Evolutionary conservation across 176 grass and related monocot species (phyloP).

Genomic region (Cenchrus fungigraminus): DNA sequence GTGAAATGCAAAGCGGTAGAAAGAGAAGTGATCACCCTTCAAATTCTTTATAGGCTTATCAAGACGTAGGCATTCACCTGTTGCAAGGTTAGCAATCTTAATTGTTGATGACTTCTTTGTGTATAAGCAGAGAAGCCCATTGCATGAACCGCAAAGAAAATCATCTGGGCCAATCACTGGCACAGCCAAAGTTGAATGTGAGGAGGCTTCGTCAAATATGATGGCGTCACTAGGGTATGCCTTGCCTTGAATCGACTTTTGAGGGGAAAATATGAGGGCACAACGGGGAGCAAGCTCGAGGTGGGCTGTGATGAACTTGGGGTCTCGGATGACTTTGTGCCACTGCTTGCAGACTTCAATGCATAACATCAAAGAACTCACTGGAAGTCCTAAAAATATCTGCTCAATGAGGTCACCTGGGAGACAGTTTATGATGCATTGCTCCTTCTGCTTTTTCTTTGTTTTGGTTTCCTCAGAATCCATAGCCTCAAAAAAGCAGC

Average conservation of each 20-base stretch:
- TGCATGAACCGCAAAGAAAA: constrained; percentile 40
- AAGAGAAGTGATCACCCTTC: constrained; percentile 12
- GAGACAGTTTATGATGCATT: constrained; percentile 1
- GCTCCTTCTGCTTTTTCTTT: not conserved
- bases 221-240: constrained; percentile 25
- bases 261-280: constrained; percentile 19
- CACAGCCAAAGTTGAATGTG: not conserved
- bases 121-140: constrained; percentile 50
- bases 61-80: constrained; percentile 31
- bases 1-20: constrained; percentile 30
- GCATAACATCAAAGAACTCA: constrained; percentile 32
- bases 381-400: constrained; percentile 37
- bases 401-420: constrained; percentile 11
- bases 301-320: constrained; percentile 2
- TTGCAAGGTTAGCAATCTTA: constrained; percentile 40
- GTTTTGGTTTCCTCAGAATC: constrained; percentile 7
- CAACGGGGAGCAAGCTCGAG: not conserved
- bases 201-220: constrained; percentile 36
- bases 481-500: constrained; percentile 13
- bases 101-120: constrained; percentile 18
- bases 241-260: not conserved
- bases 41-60: not conserved
- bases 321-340: constrained; percentile 27
- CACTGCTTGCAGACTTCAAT: constrained; percentile 44
- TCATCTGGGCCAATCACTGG: constrained; percentile 39